Percentiles rank a stretch among this genome's conserved stretches.
These are phyloP conservation scores for Fusarium oxysporum DNA, from an alignment of 2,329 filamentous ascomycete genomes.

Conservation along the genomic window DNA sequence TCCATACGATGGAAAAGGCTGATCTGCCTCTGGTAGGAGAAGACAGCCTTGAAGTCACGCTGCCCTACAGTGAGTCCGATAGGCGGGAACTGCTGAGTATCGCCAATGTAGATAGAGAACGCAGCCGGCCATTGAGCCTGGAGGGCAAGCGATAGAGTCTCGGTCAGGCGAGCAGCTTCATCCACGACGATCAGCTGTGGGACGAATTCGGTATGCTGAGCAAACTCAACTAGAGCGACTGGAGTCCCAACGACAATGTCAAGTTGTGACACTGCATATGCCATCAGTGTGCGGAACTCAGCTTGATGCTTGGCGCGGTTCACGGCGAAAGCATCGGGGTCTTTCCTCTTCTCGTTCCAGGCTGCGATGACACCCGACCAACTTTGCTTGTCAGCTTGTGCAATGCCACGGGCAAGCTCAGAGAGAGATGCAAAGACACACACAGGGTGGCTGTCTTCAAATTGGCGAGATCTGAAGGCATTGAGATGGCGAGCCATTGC, in stretches of 20 bases:
- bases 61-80: background rate
- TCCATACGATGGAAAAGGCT: background rate
- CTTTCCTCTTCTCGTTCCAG: background rate
- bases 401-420: background rate
- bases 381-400: background rate
- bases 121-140: background rate
- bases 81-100: background rate
- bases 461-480: background rate
- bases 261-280: background rate
- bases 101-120: background rate
- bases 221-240: background rate
- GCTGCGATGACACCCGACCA: background rate
- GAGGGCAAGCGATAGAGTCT: background rate
- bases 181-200: background rate
- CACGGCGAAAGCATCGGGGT: background rate
- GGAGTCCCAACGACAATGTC: background rate
- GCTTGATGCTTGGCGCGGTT: background rate
- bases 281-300: background rate
- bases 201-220: background rate
- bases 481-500: background rate
- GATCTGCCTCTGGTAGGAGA: background rate
- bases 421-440: background rate
- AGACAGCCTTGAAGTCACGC: background rate
- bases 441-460: background rate
- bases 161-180: background rate